Conservation (phyloP, 768 basidiomycete genomes). For the Hortiboletus flavorubellus region DNA sequence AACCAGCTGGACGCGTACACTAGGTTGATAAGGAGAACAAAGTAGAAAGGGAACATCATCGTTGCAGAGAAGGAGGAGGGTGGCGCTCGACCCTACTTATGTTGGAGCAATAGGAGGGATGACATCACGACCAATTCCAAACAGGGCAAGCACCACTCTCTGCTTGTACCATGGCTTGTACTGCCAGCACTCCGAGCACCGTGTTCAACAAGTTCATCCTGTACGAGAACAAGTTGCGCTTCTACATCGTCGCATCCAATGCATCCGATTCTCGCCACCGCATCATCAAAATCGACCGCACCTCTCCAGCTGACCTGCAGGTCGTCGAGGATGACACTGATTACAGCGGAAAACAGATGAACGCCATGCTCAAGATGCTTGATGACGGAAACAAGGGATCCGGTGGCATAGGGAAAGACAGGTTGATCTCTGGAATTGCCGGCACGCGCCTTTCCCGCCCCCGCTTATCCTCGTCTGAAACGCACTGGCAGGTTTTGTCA, state of each 20-base stretch:
- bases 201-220: slow-evolving; percentile 80
- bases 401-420: slow-evolving; percentile 81
- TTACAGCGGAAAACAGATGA: slow-evolving; percentile 89
- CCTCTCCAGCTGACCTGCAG: slow-evolving; percentile 65
- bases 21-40: slow-evolving; percentile 33
- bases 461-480: not conserved
- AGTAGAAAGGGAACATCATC: slow-evolving; percentile 16
- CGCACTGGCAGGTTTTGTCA: slow-evolving; percentile 66
- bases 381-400: slow-evolving; percentile 90
- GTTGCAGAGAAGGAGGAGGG: not conserved
- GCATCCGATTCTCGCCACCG: slow-evolving; percentile 83
- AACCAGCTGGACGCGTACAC: slow-evolving; percentile 54
- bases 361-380: slow-evolving; percentile 87
- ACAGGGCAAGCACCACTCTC: not conserved
- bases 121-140: slow-evolving; percentile 24
- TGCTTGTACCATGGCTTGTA: not conserved
- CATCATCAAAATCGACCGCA: slow-evolving; percentile 92
- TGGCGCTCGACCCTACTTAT: slow-evolving; percentile 3
- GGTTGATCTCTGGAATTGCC: slow-evolving; percentile 78
- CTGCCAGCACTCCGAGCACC: not conserved
- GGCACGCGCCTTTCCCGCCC: slow-evolving; percentile 40
- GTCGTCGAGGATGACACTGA: slow-evolving; percentile 86
- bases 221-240: slow-evolving; percentile 88
- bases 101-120: slow-evolving; percentile 16
- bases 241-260: slow-evolving; percentile 91